phyloP scores from a whole-genome alignment of 2,329 filamentous ascomycete species.

The Blastomyces emzantsi region DNA sequence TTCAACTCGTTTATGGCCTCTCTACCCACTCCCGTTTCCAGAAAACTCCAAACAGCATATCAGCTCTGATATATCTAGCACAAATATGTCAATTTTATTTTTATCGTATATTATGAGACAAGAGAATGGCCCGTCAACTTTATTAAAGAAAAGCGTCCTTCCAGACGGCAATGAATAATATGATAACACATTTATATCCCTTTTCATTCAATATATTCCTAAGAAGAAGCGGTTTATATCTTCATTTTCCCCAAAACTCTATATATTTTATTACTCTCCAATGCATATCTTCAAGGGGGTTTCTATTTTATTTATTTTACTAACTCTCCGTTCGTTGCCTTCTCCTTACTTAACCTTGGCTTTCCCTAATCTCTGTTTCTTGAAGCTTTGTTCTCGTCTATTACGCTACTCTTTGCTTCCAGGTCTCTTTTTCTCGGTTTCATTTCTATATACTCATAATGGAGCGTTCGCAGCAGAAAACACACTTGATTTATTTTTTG shows the following conservation, averaged over 20 bases:
- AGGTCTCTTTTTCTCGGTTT: not conserved
- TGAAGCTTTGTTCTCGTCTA: not conserved
- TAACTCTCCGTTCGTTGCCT: not conserved
- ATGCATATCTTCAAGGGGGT: not conserved
- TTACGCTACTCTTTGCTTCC: not conserved
- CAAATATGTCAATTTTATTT: not conserved
- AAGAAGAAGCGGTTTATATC: not conserved
- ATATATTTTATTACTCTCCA: not conserved
- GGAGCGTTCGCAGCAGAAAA: not conserved
- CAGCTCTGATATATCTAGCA: conserved; percentile 27
- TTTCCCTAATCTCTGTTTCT: not conserved
- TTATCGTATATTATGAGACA: not conserved
- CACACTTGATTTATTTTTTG: not conserved
- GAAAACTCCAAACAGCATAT: conserved; percentile 37
- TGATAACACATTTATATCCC: conserved; percentile 1
- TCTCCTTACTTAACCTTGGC: not conserved
- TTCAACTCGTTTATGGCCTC: conserved; percentile 40
- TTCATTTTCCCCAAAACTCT: not conserved
- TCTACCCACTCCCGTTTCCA: conserved; percentile 31
- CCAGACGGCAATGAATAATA: conserved; percentile 4
- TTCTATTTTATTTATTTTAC: not conserved
- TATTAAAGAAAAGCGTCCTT: not conserved
- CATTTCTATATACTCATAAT: not conserved
- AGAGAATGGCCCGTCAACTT: not conserved
- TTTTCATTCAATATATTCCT: conserved; percentile 4